Conservation (phyloP, 106 monocot genomes). For the Allium fistulosum region DNA sequence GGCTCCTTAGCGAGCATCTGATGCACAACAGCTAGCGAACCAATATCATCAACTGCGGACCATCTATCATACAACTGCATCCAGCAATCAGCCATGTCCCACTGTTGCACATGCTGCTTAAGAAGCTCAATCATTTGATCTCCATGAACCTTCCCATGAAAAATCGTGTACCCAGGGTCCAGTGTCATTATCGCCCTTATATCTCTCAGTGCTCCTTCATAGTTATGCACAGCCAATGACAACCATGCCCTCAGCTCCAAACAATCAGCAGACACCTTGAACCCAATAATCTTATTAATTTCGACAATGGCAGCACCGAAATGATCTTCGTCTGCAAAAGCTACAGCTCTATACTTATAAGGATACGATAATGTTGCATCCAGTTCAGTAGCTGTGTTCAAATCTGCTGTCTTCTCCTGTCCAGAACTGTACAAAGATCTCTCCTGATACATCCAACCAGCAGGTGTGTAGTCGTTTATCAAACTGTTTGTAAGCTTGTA, state of each 20-base stretch:
- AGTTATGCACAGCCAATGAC: constrained; percentile 49
- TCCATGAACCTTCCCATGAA: constrained; percentile 77
- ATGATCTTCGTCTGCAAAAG: constrained; percentile 68
- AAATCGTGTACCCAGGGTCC: constrained; percentile 85
- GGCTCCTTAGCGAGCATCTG: constrained; percentile 92
- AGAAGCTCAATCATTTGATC: constrained; percentile 79
- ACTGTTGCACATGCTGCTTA: constrained; percentile 63
- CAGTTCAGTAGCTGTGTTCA: constrained; percentile 49
- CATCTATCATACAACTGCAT: constrained; percentile 96
- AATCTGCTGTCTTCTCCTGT: constrained; percentile 73
- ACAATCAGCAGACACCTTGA: constrained; percentile 81
- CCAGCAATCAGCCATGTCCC: constrained; percentile 95
- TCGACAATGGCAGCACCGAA: constrained; percentile 69
- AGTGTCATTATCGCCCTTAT: constrained; percentile 80
- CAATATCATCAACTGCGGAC: constrained; percentile 96
- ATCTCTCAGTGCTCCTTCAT: constrained; percentile 68
- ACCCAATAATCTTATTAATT: constrained; percentile 88
- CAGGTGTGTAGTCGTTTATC: constrained; percentile 33
- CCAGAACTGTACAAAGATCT: constrained; percentile 71
- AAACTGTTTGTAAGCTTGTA: constrained; percentile 71
- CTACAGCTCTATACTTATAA: constrained; percentile 75
- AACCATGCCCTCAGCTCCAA: constrained; percentile 96
- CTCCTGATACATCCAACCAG: constrained; percentile 97
- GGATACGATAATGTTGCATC: constrained; percentile 80
- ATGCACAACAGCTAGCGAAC: constrained; percentile 95